Conservation (phyloP, 78 protist genomes). For the Creolimax fragrantissima region DNA sequence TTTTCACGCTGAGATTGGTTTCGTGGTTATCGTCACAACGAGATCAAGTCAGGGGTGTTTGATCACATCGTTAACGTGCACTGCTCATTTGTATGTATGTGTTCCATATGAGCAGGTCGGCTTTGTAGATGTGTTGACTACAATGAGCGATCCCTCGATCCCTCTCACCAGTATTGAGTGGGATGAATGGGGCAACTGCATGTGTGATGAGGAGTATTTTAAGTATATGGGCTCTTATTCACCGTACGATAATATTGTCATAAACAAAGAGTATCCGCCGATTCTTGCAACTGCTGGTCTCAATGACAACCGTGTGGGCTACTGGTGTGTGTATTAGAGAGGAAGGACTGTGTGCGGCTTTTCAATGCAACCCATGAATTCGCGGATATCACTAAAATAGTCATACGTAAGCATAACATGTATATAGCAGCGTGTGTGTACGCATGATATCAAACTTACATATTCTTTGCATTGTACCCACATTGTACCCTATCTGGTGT, state of each 20-base stretch:
- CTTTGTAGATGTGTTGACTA: slow-evolving; percentile 42
- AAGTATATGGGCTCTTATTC: slow-evolving; percentile 1
- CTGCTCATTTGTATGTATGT: not conserved
- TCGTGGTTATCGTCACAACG: no score
- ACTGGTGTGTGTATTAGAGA: slow-evolving; percentile 27
- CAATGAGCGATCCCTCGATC: slow-evolving; percentile 35
- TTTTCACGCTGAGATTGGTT: no score
- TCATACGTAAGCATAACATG: no score
- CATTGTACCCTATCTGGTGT: no score
- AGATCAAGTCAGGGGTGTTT: no score
- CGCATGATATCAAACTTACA: no score
- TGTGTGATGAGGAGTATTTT: not conserved
- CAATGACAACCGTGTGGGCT: slow-evolving; percentile 44
- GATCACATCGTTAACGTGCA: no score
- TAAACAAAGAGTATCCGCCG: not conserved
- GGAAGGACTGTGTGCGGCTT: no score
- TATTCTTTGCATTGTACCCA: no score
- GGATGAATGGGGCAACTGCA: slow-evolving; percentile 44
- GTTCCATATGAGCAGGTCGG: not conserved
- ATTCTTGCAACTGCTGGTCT: slow-evolving; percentile 21
- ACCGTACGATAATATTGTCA: not conserved
- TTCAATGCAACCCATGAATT: no score
- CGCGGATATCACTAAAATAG: no score
- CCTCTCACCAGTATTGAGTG: slow-evolving; percentile 32
- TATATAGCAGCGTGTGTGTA: no score